Evolutionary conservation across 495 filamentous ascomycete genomes (phyloP).

Genomic region (Talaromyces stipitatus): DNA sequence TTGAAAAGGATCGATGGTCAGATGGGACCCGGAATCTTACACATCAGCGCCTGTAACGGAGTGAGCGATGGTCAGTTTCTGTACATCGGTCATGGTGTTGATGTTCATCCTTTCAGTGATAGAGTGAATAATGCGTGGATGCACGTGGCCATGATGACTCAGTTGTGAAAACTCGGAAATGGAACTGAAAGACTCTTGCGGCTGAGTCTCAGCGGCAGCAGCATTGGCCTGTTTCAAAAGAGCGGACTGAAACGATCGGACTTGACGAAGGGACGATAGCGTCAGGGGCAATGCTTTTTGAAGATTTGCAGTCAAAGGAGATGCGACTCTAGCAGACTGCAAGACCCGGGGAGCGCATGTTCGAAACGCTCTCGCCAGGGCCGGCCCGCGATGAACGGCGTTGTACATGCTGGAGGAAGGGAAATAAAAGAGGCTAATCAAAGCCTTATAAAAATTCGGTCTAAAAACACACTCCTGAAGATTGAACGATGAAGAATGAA

Average conservation of each 20-base stretch:
- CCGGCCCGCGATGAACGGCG: constrained; percentile 32
- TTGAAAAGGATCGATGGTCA: neutral
- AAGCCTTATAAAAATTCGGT: neutral
- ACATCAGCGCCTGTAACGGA: constrained; percentile 73
- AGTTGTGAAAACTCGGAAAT: constrained; percentile 69
- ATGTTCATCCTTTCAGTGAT: constrained; percentile 69
- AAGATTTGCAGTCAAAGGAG: constrained; percentile 23
- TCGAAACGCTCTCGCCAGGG: constrained; percentile 29
- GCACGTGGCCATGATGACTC: constrained; percentile 50
- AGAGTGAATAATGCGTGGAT: constrained; percentile 54
- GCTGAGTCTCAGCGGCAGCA: constrained; percentile 14
- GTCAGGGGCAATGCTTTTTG: constrained; percentile 13
- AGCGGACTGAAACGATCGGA: constrained; percentile 23
- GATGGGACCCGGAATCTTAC: constrained; percentile 44
- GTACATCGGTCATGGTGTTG: constrained; percentile 89
- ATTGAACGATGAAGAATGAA: neutral
- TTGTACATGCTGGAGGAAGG: constrained; percentile 23
- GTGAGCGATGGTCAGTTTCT: constrained; percentile 70
- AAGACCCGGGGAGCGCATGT: constrained; percentile 23
- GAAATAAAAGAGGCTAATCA: neutral
- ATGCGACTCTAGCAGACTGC: constrained; percentile 14
- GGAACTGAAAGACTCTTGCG: constrained; percentile 11
- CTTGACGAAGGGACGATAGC: constrained; percentile 11
- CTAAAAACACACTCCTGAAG: neutral
- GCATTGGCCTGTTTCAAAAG: constrained; percentile 19